Evolutionary conservation across 495 filamentous ascomycete species (phyloP), one percentile per base, ranked within the genome.

Genomic region (Podospora anserina): DNA sequence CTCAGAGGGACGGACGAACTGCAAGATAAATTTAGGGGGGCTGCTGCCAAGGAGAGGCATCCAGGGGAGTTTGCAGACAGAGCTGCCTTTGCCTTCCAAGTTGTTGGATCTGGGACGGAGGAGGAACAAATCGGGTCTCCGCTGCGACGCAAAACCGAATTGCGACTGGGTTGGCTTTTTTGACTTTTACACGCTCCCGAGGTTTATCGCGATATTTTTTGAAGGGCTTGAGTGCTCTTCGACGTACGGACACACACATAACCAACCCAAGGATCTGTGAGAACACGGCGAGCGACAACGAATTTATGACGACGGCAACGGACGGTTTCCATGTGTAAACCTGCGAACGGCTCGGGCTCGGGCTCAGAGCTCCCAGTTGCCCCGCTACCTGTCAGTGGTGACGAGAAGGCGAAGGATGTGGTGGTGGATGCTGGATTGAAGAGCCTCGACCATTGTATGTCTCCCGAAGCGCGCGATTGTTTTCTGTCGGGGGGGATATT

Each of bases 401-500:
- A 62, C n/a, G 68, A 67, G 4, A 72, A 62, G 18, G 28, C 20
- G 18, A 7, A 60, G 67, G 78, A 78, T 61, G 76, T 76, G 53
- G 81, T 81, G 68, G 87, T 88, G 32, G 90, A 94, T 76, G 91
- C 91, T 64, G 91, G 91, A 39, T 72, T 93, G 71, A 85, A 84
- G 70, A 91, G 88, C 73, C 74, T 91, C 28, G 82, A 93, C 80
- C 91, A 94, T 75, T 94, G 91, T 93, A 86, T 71, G 88, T 75
- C 23, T 19, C 18, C 55, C 55, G 55, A 58, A 26, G 19, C 23
- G 55, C 55, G 62, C 39, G 39, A 70, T 32, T 39, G 3, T 39
- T 11, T 11, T 39, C 34, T 23, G 34, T 11, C 34, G 57, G 9
- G 4, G 34, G 53, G 58, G 34, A 44, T 28, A 69, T 68, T 19